Percentiles rank a stretch among this genome's conserved stretches.
phyloP scores from a whole-genome alignment of 2,329 filamentous ascomycete species.

The Ascochyta koolunga region DNA sequence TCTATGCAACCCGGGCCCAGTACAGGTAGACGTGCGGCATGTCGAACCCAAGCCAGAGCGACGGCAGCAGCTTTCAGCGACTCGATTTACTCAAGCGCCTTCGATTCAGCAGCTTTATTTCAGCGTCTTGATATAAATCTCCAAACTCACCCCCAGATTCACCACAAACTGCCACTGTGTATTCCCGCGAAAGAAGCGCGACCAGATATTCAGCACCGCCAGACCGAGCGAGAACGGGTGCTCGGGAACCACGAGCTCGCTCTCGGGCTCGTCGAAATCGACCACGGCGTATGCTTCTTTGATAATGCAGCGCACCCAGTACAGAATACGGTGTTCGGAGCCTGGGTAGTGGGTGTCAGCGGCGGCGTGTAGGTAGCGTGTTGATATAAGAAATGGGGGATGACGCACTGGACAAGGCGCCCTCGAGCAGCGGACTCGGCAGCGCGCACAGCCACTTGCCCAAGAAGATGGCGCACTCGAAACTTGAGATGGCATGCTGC shows the following conservation, averaged over 20 bases:
- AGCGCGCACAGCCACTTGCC: slow-evolving; percentile 56
- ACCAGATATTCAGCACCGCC: slow-evolving; percentile 55
- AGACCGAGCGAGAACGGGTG: slow-evolving; percentile 46
- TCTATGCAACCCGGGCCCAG: no score
- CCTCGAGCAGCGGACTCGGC: slow-evolving; percentile 27
- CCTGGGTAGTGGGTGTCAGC: no score
- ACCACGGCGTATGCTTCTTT: slow-evolving; percentile 51
- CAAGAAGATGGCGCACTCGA: slow-evolving; percentile 62
- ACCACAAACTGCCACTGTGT: slow-evolving; percentile 59
- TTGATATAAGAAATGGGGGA: neutral
- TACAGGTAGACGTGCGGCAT: no score
- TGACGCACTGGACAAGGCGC: slow-evolving; percentile 22
- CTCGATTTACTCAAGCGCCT: no score
- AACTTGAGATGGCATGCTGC: slow-evolving; percentile 60
- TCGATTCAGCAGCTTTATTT: neutral
- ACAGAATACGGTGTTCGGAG: slow-evolving; percentile 53
- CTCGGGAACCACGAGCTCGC: slow-evolving; percentile 17
- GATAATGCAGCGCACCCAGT: slow-evolving; percentile 56
- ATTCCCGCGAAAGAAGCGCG: slow-evolving; percentile 56
- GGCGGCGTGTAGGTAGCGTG: no score
- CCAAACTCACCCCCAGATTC: slow-evolving; percentile 51
- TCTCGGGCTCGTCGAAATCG: slow-evolving; percentile 38
- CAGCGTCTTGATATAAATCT: slow-evolving; percentile 22
- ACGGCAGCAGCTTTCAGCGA: no score
- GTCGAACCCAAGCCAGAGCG: no score